Percentiles rank a stretch among this genome's conserved stretches.
phyloP scores from a whole-genome alignment of 1,284 basidiomycete genomes.

The Melampsora larici-populina region DNA sequence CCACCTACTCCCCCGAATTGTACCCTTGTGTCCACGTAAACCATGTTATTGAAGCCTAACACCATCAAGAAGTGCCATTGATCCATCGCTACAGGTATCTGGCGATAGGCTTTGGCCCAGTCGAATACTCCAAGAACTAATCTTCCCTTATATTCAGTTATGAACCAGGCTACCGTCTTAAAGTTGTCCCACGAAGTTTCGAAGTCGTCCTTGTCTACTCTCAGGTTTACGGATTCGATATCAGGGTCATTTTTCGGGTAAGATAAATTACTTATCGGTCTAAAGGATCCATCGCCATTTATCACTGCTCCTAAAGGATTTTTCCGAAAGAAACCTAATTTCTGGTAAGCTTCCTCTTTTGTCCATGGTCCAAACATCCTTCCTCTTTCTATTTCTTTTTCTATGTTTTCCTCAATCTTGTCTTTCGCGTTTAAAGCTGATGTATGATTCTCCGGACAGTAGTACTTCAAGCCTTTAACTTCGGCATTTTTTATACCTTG shows the following conservation, averaged over 20 bases:
- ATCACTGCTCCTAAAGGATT: no score
- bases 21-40: not conserved
- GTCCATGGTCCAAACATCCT: slow-evolving; percentile 11
- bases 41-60: not conserved
- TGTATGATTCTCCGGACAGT: not conserved
- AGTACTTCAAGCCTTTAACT: not conserved
- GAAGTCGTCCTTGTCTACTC: no score
- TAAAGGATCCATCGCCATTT: slow-evolving; percentile 2
- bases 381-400: not conserved
- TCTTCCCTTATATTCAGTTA: not conserved
- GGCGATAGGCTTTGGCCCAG: slow-evolving; percentile 8
- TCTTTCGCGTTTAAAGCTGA: not conserved
- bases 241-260: slow-evolving; percentile 2
- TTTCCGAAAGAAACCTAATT: slow-evolving; percentile 4
- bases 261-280: slow-evolving; percentile 19
- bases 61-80: not conserved
- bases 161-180: not conserved
- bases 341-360: not conserved
- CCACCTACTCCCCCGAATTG: not conserved
- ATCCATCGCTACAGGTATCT: not conserved
- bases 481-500: slow-evolving; percentile 11
- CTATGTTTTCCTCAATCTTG: not conserved
- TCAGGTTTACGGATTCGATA: not conserved
- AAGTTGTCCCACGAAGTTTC: slow-evolving; percentile 16
- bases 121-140: not conserved